Evolutionary conservation across 2,329 filamentous ascomycete species (phyloP), one percentile per base, ranked within the genome.

Genomic region (Colletotrichum tropicicola): DNA sequence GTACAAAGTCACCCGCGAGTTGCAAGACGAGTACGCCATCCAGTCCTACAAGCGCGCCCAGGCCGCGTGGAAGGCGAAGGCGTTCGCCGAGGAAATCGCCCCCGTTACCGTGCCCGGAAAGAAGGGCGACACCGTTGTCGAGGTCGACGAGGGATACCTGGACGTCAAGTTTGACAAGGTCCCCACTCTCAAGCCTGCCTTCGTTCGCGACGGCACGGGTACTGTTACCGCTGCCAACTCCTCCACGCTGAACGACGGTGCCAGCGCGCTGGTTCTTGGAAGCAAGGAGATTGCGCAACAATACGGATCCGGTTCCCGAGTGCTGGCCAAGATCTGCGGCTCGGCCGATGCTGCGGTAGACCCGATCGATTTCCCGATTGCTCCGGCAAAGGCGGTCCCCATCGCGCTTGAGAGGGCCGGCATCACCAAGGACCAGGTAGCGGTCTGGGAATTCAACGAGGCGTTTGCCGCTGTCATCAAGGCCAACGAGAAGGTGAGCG

Each of bases 371-470:
- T 99, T 99, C 82, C 94, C 96, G 13, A 84, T 98, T 45, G 96
- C 96, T 1, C 96, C 96, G 1, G 87, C 96, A 39, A 94, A 97
- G 78, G 95, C 95, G 5, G 95, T 98, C 0, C 94, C 95, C 3
- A 89, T 98, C 72, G 94, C 94, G 10, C 85, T 99, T 53, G 87
- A 94, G 78, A 87, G 94, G 61, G 96, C 96, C 1, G 94, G 95
- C 10, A 94, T 99, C 70, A 93, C 89, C 69, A 93, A 94, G 79
- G 91, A 97, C 48, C 92, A 98, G 77, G 93, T 99, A 47, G 90
- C 95, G 5, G 83, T 98, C 21, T 98, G 96, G 95, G 96, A 98
- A 78, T 97, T 99, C 79, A 99, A 99, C 78, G 96, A 99, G 81
- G 96, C 96, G 0, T 99, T 99, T 75, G 95, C 96, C 27, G 93